phyloP scores from a whole-genome alignment of 306 rosid genomes.

The Begonia peltatifolia region DNA sequence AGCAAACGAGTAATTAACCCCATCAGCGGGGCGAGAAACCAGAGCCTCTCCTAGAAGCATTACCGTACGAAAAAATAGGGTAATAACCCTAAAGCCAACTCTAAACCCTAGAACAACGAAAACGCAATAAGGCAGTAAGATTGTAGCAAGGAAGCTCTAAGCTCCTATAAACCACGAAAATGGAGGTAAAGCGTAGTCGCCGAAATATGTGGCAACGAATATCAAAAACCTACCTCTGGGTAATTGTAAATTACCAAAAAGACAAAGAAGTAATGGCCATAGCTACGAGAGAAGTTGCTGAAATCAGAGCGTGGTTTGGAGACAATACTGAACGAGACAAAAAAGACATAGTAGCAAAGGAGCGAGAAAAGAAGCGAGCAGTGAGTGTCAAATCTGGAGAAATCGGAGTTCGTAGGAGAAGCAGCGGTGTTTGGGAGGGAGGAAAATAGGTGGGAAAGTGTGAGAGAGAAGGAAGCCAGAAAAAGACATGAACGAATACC shows the following conservation, averaged over 20 bases:
- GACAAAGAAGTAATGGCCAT: neutral
- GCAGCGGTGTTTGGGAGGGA: constrained; percentile 12
- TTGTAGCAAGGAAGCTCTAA: constrained; percentile 21
- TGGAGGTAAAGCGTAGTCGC: constrained; percentile 20
- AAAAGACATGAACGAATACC: constrained; percentile 11
- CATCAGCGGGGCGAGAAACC: constrained; percentile 20
- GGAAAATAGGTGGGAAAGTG: constrained; percentile 16
- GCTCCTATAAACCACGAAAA: constrained; percentile 11
- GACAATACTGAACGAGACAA: constrained; percentile 2
- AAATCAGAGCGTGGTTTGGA: constrained; percentile 1
- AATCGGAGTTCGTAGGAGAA: constrained; percentile 10
- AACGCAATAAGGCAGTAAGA: constrained; percentile 11
- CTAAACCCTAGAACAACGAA: constrained; percentile 11
- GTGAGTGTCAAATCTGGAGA: constrained; percentile 14
- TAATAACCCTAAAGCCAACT: constrained; percentile 19
- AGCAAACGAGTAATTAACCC: constrained; percentile 47
- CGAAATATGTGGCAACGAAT: neutral
- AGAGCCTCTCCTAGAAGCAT: constrained; percentile 43
- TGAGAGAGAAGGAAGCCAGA: constrained; percentile 6
- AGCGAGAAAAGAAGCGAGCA: constrained; percentile 6
- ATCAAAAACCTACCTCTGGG: constrained; percentile 2
- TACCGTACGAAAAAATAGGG: neutral
- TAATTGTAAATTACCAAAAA: constrained; percentile 1
- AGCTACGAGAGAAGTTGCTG: neutral
- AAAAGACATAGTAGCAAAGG: neutral